Evolutionary conservation across 2,329 filamentous ascomycete genomes (phyloP).

Genomic region (Aureobasidium sp.): DNA sequence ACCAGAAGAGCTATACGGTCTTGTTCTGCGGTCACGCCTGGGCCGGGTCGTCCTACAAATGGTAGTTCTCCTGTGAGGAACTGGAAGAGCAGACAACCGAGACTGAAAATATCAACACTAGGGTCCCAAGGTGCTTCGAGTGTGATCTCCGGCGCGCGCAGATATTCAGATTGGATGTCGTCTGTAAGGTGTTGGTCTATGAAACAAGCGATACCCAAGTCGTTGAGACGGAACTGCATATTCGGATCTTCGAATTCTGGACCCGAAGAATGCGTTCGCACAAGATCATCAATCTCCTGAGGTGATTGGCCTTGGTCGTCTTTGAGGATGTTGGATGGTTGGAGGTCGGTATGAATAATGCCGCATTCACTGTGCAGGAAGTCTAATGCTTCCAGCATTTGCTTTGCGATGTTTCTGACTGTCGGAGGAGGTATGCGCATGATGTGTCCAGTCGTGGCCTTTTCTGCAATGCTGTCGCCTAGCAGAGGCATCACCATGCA

Average conservation of each 20-base stretch:
- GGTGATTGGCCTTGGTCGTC: slow-evolving; percentile 12
- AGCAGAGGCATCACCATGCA: slow-evolving; percentile 15
- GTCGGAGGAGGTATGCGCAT: not conserved
- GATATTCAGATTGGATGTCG: slow-evolving; percentile 19
- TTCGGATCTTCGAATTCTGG: slow-evolving; percentile 5
- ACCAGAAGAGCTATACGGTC: slow-evolving; percentile 17
- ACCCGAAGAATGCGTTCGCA: slow-evolving; percentile 8
- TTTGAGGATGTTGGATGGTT: slow-evolving; percentile 21
- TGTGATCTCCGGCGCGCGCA: slow-evolving; percentile 24
- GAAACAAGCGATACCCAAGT: slow-evolving; percentile 21
- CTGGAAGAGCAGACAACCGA: slow-evolving; percentile 17
- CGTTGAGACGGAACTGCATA: slow-evolving; percentile 18
- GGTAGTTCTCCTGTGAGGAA: slow-evolving; percentile 17
- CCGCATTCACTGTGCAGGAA: slow-evolving; percentile 15
- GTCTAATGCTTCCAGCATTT: slow-evolving; percentile 15
- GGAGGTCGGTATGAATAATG: slow-evolving; percentile 19
- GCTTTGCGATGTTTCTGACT: slow-evolving; percentile 15
- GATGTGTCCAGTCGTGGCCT: not conserved
- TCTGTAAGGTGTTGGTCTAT: slow-evolving; percentile 17
- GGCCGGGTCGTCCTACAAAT: slow-evolving; percentile 14
- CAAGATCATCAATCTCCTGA: slow-evolving; percentile 2
- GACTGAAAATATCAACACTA: slow-evolving; percentile 23
- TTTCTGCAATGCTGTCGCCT: slow-evolving; percentile 12
- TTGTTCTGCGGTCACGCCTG: slow-evolving; percentile 13
- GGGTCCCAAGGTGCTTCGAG: slow-evolving; percentile 20